Conservation (phyloP, 1,284 basidiomycete genomes). For the Sanghuangporus baumii region DNA sequence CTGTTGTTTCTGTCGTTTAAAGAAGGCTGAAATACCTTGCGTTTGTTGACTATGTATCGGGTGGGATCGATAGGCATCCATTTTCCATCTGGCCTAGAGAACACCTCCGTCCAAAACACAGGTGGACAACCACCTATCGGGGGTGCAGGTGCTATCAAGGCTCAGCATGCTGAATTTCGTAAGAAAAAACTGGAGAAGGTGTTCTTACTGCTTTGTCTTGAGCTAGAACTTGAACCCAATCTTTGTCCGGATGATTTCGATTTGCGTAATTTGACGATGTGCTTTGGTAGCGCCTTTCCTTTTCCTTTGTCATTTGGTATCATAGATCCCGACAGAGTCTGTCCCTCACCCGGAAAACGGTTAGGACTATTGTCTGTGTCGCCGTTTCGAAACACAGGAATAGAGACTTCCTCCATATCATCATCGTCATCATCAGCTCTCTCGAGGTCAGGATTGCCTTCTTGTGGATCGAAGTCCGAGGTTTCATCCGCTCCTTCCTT, state of each 20-base stretch:
- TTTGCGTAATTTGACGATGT: slow-evolving; percentile 52
- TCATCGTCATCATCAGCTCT: slow-evolving; percentile 25
- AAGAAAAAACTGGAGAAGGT: background rate
- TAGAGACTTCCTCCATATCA: slow-evolving; percentile 36
- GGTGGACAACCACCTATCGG: slow-evolving; percentile 53
- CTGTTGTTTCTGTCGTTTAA: slow-evolving; percentile 62
- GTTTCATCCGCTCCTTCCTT: slow-evolving; percentile 12
- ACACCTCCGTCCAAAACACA: slow-evolving; percentile 97
- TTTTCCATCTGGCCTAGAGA: slow-evolving; percentile 83
- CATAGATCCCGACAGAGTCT: slow-evolving; percentile 18
- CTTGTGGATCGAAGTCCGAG: background rate
- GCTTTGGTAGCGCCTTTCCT: slow-evolving; percentile 31
- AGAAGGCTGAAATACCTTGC: slow-evolving; percentile 78
- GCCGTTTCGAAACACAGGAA: slow-evolving; percentile 18
- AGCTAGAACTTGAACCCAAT: slow-evolving; percentile 12
- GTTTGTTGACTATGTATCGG: slow-evolving; percentile 74
- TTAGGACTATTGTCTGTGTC: slow-evolving; percentile 14
- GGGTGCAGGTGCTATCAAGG: slow-evolving; percentile 26
- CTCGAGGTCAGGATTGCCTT: too few relatives aligned
- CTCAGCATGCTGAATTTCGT: background rate
- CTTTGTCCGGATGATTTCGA: slow-evolving; percentile 42
- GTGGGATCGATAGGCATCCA: slow-evolving; percentile 95
- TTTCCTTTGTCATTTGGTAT: slow-evolving; percentile 21
- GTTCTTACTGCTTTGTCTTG: slow-evolving; percentile 8
- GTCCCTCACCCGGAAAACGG: slow-evolving; percentile 15